These are phyloP conservation scores for Pseudoneurospora amorphoporcata DNA, from an alignment of 495 filamentous ascomycete species.

Conservation along the genomic window DNA sequence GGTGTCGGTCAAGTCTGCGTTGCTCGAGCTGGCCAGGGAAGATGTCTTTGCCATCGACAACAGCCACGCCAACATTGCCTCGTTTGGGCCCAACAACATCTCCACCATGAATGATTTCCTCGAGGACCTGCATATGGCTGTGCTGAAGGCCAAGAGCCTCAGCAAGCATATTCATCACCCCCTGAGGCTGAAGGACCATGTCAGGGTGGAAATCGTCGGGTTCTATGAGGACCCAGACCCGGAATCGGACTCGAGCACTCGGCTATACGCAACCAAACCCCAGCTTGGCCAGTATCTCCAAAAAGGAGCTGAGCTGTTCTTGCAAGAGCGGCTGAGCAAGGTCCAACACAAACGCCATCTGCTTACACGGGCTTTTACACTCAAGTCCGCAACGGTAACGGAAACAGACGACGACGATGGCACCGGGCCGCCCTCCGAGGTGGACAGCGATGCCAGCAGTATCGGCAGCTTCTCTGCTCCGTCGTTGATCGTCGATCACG, in stretches of 20 bases:
- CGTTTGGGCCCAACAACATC: slow-evolving; percentile 44
- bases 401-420: slow-evolving; percentile 4
- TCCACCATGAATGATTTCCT: slow-evolving; percentile 41
- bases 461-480: not conserved
- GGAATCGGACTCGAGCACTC: slow-evolving; percentile 21
- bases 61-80: slow-evolving; percentile 47
- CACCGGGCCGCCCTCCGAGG: not conserved
- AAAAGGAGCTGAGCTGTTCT: slow-evolving; percentile 33
- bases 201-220: slow-evolving; percentile 49
- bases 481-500: not conserved
- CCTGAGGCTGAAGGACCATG: slow-evolving; percentile 38
- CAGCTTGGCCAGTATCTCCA: slow-evolving; percentile 38
- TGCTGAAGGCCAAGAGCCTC: slow-evolving; percentile 31
- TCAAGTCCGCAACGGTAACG: slow-evolving; percentile 6
- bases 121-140: slow-evolving; percentile 34
- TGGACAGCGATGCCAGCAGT: slow-evolving; percentile 2
- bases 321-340: slow-evolving; percentile 30
- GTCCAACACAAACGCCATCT: slow-evolving; percentile 8
- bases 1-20: slow-evolving; percentile 50
- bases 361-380: slow-evolving; percentile 2
- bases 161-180: slow-evolving; percentile 30
- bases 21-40: slow-evolving; percentile 46
- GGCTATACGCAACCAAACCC: slow-evolving; percentile 28
- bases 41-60: slow-evolving; percentile 46
- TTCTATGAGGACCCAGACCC: slow-evolving; percentile 49